phyloP scores from a whole-genome alignment of 129 eudicot genomes.

The Tagetes patula region DNA sequence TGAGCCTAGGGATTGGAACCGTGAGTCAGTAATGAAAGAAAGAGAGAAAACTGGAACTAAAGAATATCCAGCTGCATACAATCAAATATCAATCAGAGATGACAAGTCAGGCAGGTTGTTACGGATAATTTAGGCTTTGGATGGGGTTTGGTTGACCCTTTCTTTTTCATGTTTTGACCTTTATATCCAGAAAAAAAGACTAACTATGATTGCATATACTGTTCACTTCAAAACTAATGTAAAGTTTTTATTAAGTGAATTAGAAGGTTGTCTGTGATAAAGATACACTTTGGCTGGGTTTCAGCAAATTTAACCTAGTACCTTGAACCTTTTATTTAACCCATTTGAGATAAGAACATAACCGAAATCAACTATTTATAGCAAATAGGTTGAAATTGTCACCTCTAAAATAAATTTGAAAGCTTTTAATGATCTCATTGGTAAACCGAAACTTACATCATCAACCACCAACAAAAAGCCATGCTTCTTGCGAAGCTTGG shows the following conservation, averaged over 20 bases:
- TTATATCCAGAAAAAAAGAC: neutral
- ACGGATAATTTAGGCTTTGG: neutral
- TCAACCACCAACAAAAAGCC: constrained; percentile 88
- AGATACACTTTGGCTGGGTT: neutral
- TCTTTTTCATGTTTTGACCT: neutral
- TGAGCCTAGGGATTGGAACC: constrained; percentile 68
- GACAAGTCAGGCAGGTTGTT: neutral
- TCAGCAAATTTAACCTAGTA: neutral
- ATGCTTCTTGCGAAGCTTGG: constrained; percentile 90
- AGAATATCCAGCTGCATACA: neutral
- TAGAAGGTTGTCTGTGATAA: neutral
- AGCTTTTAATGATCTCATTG: neutral
- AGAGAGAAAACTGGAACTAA: neutral
- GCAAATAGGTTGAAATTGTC: neutral
- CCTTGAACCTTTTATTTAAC: neutral
- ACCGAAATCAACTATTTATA: neutral
- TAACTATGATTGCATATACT: neutral
- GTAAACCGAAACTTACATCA: constrained; percentile 66
- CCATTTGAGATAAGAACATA: constrained; percentile 16
- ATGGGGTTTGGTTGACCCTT: constrained; percentile 1
- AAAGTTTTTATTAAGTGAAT: neutral
- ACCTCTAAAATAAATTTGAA: neutral
- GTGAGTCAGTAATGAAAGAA: neutral
- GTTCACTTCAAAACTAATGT: neutral
- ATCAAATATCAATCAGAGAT: constrained; percentile 10